Evolutionary conservation across 108 stramenopile species (phyloP), one percentile per base, ranked within the genome.

Genomic region (Skeletonema grethae): DNA sequence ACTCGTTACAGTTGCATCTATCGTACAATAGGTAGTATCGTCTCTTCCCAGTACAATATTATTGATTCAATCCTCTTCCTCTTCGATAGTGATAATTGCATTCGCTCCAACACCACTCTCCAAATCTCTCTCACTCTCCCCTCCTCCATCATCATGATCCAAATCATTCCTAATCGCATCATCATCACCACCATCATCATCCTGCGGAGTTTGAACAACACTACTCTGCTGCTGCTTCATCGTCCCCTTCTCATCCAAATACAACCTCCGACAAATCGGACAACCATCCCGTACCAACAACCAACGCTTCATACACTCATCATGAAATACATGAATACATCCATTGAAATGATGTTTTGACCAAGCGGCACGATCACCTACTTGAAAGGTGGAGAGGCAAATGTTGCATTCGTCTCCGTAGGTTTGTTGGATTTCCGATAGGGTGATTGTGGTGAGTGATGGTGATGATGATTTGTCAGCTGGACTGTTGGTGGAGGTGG

Each of bases 311-410:
- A 91, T 83, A 56, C 90, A 91, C 29, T 85, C 86, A 16, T 76
- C 79, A 63, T 91, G 90, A 73, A 87, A 91, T 10, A 85, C 80
- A 34, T 91, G 90, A 3, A 61, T 59, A 55, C 90, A 91, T 15
- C 63, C 61, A 22, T 63, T 15, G 31, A 32, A 15, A 43, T 39
- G 38, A 9, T 68, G 30, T 15, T 38, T 68, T 5, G 39, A 43
- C 69, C 69, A 69, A 32, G 79, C 79, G 16, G 71, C 67, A 29
- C 72, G 71, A 65, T 80, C 79, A 1, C 79, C 79, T 12, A 80
- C 79, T 67, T 80, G 79, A 60, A 80, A 80, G 12, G 45, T 24
- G 24, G 45, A 43, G 7, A 80, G 56, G 63, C 79, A 80, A 9
- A 80, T 80, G 58, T 80, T 73, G 68, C 79, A 80, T 46, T 80